These are phyloP conservation scores for Podospora pseudopauciseta DNA, from an alignment of 495 filamentous ascomycete species.

Conservation along the genomic window DNA sequence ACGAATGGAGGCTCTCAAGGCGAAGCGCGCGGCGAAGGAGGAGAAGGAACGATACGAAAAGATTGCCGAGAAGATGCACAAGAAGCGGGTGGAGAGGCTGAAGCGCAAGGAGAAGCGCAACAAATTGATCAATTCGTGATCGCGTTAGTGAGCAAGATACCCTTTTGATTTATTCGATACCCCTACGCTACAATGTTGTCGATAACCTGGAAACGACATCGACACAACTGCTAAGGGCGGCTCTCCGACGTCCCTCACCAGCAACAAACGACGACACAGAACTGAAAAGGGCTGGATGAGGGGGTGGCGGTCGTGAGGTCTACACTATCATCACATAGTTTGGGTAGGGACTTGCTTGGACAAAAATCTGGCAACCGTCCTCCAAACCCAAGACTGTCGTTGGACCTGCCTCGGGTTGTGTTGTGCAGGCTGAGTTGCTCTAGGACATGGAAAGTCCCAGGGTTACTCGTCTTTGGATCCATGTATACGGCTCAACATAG, in stretches of 20 bases:
- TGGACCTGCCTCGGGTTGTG: neutral
- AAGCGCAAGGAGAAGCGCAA: constrained; percentile 97
- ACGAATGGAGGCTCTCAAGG: constrained; percentile 73
- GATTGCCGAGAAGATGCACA: constrained; percentile 97
- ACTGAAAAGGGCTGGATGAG: neutral
- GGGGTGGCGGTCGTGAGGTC: neutral
- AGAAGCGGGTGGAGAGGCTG: constrained; percentile 85
- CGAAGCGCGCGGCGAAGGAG: constrained; percentile 78
- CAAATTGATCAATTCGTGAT: constrained; percentile 88
- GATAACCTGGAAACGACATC: neutral
- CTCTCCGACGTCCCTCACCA: neutral
- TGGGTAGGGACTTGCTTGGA: neutral
- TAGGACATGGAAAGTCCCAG: neutral
- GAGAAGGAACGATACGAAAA: constrained; percentile 92
- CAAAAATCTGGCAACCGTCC: neutral
- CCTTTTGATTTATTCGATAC: constrained; percentile 4
- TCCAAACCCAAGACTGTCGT: neutral
- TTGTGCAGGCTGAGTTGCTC: neutral
- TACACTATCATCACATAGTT: neutral
- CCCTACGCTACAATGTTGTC: neutral
- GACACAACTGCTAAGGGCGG: neutral
- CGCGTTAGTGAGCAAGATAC: neutral
- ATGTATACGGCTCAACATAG: neutral
- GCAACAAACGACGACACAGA: neutral
- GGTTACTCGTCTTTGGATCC: neutral